Percentiles rank a stretch among this genome's conserved stretches.
phyloP scores from a whole-genome alignment of 83 land plant species.

The Thuja plicata region DNA sequence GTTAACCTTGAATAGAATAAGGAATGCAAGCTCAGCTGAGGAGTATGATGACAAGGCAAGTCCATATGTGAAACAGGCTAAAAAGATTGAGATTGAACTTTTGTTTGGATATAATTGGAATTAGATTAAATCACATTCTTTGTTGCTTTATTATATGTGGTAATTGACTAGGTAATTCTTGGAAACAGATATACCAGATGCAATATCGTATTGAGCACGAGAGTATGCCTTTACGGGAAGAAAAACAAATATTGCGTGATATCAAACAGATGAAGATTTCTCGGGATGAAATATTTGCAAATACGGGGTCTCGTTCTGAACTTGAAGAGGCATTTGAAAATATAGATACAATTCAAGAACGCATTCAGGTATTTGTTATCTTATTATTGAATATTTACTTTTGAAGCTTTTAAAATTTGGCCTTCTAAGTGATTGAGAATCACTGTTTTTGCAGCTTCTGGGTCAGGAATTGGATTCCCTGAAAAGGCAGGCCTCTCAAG shows the following conservation, averaged over 20 bases:
- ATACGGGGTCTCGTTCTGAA: slow-evolving; percentile 41
- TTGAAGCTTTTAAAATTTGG: neutral
- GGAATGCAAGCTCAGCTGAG: slow-evolving; percentile 51
- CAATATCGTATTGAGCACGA: slow-evolving; percentile 76
- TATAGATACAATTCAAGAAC: slow-evolving; percentile 55
- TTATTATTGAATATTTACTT: neutral
- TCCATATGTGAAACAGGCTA: neutral
- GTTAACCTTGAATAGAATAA: slow-evolving; percentile 37
- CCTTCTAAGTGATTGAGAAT: neutral
- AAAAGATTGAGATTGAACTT: neutral
- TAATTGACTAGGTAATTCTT: slow-evolving; percentile 8
- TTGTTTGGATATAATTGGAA: neutral
- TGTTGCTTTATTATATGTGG: neutral
- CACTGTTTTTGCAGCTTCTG: slow-evolving; percentile 34
- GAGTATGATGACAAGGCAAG: slow-evolving; percentile 66
- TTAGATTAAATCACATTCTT: slow-evolving; percentile 3
- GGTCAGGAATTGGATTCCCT: slow-evolving; percentile 50
- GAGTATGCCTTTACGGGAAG: slow-evolving; percentile 75
- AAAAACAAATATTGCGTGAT: slow-evolving; percentile 76
- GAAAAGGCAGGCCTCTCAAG: slow-evolving; percentile 29
- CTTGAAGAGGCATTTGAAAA: slow-evolving; percentile 54
- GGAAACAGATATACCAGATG: slow-evolving; percentile 37
- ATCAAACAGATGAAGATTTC: slow-evolving; percentile 61
- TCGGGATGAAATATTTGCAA: slow-evolving; percentile 56
- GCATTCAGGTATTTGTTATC: slow-evolving; percentile 38